Evolutionary conservation across 1,284 basidiomycete genomes (phyloP).

Genomic region (Marasmius oreades): DNA sequence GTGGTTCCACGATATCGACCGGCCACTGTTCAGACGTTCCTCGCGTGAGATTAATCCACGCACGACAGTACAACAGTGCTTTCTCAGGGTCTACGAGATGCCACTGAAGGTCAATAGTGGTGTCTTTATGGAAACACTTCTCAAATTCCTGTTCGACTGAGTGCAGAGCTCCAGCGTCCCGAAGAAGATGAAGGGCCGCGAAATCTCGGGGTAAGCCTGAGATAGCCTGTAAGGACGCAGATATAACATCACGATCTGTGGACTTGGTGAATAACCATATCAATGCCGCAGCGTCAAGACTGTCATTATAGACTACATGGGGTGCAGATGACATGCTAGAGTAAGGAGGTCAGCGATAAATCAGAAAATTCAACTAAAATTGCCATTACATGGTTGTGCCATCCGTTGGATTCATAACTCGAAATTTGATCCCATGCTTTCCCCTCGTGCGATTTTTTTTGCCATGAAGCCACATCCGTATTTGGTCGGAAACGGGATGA

Average conservation of each 20-base stretch:
- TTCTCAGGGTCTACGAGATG: constrained; percentile 29
- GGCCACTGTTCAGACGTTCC: constrained; percentile 33
- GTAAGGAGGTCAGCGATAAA: neutral
- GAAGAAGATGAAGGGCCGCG: constrained; percentile 30
- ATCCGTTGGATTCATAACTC: neutral
- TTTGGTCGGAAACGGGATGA: constrained; percentile 35
- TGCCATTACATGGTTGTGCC: neutral
- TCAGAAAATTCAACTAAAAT: neutral
- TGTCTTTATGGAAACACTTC: constrained; percentile 33
- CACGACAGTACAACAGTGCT: constrained; percentile 33
- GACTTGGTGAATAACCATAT: constrained; percentile 35
- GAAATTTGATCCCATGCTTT: constrained; percentile 5
- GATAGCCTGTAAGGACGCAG: constrained; percentile 31
- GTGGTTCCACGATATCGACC: constrained; percentile 28
- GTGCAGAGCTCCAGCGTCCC: constrained; percentile 28
- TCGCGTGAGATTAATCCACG: constrained; percentile 35
- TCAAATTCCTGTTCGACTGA: constrained; percentile 32
- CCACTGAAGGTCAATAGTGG: constrained; percentile 32
- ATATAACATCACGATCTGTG: constrained; percentile 27
- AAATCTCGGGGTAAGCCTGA: constrained; percentile 35
- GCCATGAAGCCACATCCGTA: constrained; percentile 18
- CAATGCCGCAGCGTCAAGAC: constrained; percentile 31
- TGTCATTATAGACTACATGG: constrained; percentile 21
- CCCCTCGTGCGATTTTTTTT: neutral
- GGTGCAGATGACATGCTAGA: neutral